A percentile compares a stretch with the other conserved stretches of the same genome.
phyloP scores from a whole-genome alignment of 306 rosid genomes.

The Cucumis cinereus region DNA sequence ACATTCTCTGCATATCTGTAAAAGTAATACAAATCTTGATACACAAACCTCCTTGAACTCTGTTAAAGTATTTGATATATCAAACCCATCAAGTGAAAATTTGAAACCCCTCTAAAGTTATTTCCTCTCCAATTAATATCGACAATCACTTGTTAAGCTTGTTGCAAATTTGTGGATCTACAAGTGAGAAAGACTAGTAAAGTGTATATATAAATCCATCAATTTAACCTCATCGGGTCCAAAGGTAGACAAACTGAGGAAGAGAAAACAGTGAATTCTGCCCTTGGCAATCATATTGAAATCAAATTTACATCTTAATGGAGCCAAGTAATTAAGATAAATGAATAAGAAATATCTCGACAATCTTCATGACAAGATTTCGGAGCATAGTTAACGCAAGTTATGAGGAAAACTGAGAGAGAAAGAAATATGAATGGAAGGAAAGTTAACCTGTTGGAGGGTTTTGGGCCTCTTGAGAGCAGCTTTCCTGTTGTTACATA shows the following conservation, averaged over 20 bases:
- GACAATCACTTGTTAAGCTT: too few relatives aligned
- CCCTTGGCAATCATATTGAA: not conserved
- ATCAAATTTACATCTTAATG: not conserved
- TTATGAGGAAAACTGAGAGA: not conserved
- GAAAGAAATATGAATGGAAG: not conserved
- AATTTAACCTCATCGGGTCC: not conserved
- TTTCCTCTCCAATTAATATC: too few relatives aligned
- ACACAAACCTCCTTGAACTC: too few relatives aligned
- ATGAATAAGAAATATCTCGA: not conserved
- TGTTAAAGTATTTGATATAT: too few relatives aligned
- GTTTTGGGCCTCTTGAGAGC: conserved; percentile 84
- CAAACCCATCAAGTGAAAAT: too few relatives aligned
- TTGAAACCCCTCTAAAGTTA: too few relatives aligned
- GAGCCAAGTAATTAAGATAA: not conserved
- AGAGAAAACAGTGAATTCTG: not conserved
- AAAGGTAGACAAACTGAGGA: not conserved
- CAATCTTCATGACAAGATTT: not conserved
- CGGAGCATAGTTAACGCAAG: not conserved
- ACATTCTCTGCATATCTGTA: conserved; percentile 17
- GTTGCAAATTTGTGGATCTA: too few relatives aligned
- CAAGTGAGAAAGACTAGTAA: not conserved
- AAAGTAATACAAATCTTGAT: too few relatives aligned
- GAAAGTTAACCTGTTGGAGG: conserved; percentile 38
- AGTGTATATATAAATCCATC: not conserved
- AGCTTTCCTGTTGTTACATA: conserved; percentile 48